These are phyloP conservation scores for Elymus sibiricus DNA, from an alignment of 176 grass and related monocot genomes.

Conservation along the genomic window DNA sequence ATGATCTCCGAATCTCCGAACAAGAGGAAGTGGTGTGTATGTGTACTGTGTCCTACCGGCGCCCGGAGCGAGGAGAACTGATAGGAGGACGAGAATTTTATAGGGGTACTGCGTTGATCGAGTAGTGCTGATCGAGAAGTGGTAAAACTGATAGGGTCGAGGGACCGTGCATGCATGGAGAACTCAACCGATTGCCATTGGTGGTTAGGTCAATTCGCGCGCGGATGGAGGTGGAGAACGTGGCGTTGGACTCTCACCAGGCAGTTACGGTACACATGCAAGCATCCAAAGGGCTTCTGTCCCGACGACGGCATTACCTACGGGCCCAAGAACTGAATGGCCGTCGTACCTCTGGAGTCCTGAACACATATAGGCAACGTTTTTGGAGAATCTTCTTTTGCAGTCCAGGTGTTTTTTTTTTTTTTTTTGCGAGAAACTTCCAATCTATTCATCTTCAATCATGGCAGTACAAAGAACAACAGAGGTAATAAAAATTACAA, in stretches of 20 bases:
- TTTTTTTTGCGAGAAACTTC: too few species aligned
- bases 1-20: not conserved
- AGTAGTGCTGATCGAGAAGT: not conserved
- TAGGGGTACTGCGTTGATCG: not conserved
- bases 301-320: not conserved
- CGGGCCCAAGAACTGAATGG: not conserved
- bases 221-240: conserved; percentile 24
- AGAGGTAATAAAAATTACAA: too few species aligned
- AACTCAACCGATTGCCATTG: not conserved
- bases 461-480: too few species aligned
- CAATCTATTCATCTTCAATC: too few species aligned
- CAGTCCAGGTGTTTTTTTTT: too few species aligned
- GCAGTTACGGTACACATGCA: not conserved
- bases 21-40: not conserved
- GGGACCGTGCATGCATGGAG: not conserved
- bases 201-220: conserved; percentile 6
- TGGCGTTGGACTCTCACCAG: conserved; percentile 15
- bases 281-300: not conserved
- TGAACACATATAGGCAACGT: too few species aligned
- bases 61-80: not conserved
- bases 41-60: too few species aligned
- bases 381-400: too few species aligned
- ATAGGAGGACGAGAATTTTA: not conserved
- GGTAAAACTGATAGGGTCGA: not conserved
- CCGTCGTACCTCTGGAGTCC: too few species aligned